Percentiles rank a stretch among this genome's conserved stretches.
These are phyloP conservation scores for Maudiozyma barnettii DNA, from an alignment of 805 yeast species.

Conservation along the genomic window DNA sequence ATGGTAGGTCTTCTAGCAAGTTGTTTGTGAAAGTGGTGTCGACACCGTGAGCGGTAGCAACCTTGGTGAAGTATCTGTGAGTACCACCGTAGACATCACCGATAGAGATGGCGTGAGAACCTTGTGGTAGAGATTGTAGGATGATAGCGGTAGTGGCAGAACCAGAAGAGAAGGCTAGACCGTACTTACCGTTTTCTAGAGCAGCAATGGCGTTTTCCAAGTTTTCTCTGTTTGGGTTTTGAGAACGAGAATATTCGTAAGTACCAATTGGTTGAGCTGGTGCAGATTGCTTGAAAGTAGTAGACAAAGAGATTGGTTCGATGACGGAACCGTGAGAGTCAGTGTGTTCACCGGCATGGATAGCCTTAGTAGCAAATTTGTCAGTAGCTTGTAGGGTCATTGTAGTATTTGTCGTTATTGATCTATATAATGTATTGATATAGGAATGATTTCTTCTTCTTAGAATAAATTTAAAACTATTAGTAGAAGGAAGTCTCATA, in stretches of 20 bases:
- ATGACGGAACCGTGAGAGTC: conserved; percentile 78
- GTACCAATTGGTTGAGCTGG: conserved; percentile 71
- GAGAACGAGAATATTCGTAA: conserved; percentile 77
- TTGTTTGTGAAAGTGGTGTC: conserved; percentile 57
- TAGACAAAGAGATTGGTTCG: conserved; percentile 71
- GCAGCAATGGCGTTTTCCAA: conserved; percentile 74
- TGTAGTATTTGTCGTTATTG: background rate
- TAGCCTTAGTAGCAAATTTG: conserved; percentile 68
- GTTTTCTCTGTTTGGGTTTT: conserved; percentile 78
- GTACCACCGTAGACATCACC: conserved; percentile 91
- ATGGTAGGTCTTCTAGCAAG: conserved; percentile 48
- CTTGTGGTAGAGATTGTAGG: conserved; percentile 61
- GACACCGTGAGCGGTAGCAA: conserved; percentile 72
- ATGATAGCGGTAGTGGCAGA: conserved; percentile 75
- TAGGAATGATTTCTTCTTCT: too few species aligned
- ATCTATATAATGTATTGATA: too few species aligned
- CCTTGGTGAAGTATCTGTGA: conserved; percentile 81
- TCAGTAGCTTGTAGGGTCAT: conserved; percentile 26
- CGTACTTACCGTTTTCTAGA: conserved; percentile 65
- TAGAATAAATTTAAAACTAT: too few species aligned
- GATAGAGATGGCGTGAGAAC: conserved; percentile 65
- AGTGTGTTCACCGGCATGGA: conserved; percentile 75
- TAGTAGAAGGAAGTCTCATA: too few species aligned
- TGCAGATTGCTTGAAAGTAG: conserved; percentile 73
- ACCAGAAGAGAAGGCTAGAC: conserved; percentile 76